Base-by-base conservation (phyloP, 1,139 yeast species). In the Yamadazyma pseudoaaseri region DNA sequence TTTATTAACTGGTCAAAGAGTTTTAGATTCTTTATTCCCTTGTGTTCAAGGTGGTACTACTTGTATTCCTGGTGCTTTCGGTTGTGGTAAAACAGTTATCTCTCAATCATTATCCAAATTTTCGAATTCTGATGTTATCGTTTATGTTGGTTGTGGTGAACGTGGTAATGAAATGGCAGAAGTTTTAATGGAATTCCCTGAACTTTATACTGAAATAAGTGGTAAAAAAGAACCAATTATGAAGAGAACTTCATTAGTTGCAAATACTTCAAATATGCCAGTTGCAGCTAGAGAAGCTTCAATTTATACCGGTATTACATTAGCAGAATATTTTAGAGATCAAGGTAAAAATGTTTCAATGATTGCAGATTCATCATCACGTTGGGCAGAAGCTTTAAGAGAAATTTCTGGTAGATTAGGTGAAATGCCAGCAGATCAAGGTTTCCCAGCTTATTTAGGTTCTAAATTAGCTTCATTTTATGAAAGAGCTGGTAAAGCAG, bases 351-450 rank as follows among this genome's bases (percentile, higher is more conserved):
- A 94, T 59, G 97, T 92, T 45, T 81, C 97, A 28, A 92, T 92
- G 97, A 92, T 92, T 84, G 99, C 99, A 42, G 99, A 92, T 65
- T 92, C 98, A 6, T 90, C 97, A 23, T 90, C 97, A 29, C 92
- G 99, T 77, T 92, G 99, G 99, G 99, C 99, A 31, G 99, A 92
- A 72, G 99, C 99, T 41, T 78, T 92, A 61, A 89, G 99, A 82
- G 99, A 92, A 77, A 83, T 92, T 63, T 90, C 97, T 36, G 99
- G 99, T 79, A 95, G 99, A 77, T 76, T 92, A 64, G 98, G 98
- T 67, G 99, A 94, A 74, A 92, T 92, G 99, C 99, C 99, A 60
- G 99, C 99, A 43, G 99, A 92, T 71, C 98, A 94, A 74, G 99
- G 99, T 76, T 92, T 90, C 94, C 99, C 99, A 45, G 99, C 99